These are phyloP conservation scores for Forsythia viridissima DNA, from an alignment of 257 asterid species.

Conservation along the genomic window DNA sequence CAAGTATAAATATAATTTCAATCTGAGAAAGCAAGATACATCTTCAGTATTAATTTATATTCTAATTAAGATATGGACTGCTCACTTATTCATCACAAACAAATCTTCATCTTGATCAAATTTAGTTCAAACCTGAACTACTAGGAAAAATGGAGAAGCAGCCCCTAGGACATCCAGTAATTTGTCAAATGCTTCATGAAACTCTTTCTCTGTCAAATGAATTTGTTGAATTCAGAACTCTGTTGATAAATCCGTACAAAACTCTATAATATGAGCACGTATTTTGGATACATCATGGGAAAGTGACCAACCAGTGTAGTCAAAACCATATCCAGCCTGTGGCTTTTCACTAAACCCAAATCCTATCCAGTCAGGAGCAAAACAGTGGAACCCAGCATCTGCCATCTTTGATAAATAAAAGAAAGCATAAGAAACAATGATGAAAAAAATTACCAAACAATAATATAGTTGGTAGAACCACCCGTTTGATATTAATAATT, in stretches of 20 bases:
- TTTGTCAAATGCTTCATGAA: conserved; percentile 85
- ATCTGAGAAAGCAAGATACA: conserved; percentile 9
- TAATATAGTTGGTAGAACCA: background rate
- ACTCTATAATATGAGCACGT: background rate
- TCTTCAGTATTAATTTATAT: background rate
- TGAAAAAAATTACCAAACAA: background rate
- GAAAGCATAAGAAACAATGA: conserved; percentile 18
- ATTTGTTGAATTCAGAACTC: conserved; percentile 25
- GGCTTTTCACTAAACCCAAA: conserved; percentile 97
- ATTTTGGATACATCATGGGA: conserved; percentile 3
- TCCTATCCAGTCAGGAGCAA: conserved; percentile 99
- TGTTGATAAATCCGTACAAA: conserved; percentile 7
- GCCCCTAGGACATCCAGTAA: conserved; percentile 70
- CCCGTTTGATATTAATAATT: background rate
- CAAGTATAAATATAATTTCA: background rate
- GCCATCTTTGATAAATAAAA: conserved; percentile 54
- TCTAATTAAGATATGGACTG: background rate
- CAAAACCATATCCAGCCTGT: conserved; percentile 92
- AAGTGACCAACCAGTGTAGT: conserved; percentile 70
- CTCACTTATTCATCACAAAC: background rate
- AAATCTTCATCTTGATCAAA: conserved; percentile 8
- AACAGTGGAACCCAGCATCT: conserved; percentile 87
- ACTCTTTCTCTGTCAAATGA: conserved; percentile 77
- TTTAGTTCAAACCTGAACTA: conserved; percentile 76
- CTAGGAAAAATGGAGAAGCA: conserved; percentile 73